phyloP scores from a whole-genome alignment of 2,329 filamentous ascomycete species.

The Colletotrichum trifolii region DNA sequence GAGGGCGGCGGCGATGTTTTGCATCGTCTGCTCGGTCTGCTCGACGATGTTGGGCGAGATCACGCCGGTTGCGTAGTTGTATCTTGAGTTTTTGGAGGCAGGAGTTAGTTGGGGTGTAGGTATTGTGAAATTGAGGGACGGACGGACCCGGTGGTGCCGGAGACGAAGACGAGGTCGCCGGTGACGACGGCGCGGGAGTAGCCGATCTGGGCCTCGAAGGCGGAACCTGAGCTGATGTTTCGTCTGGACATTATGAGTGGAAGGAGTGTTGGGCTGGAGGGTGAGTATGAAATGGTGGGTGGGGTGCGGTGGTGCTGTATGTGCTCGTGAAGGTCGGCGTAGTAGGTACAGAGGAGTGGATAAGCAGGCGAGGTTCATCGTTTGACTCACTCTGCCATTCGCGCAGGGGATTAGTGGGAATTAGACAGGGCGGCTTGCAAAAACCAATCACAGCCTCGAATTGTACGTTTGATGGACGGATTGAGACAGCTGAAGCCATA shows the following conservation, averaged over 20 bases:
- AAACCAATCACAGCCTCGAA: constrained; percentile 17
- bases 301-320: no score
- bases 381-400: constrained; percentile 17
- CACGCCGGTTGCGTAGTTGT: constrained; percentile 59
- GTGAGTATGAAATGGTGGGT: background rate
- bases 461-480: background rate
- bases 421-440: constrained; percentile 1
- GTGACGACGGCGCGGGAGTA: constrained; percentile 65
- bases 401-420: constrained; percentile 5
- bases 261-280: background rate
- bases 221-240: constrained; percentile 61
- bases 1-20: constrained; percentile 59
- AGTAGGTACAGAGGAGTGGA: background rate
- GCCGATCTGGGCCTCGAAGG: constrained; percentile 63
- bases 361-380: background rate
- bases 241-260: constrained; percentile 46
- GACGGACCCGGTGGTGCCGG: constrained; percentile 63
- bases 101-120: background rate
- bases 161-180: constrained; percentile 64
- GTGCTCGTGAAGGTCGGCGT: no score
- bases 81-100: constrained; percentile 46
- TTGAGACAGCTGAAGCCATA: constrained; percentile 2
- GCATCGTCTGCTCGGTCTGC: constrained; percentile 62
- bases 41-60: constrained; percentile 58
- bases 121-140: background rate